These are phyloP conservation scores for Lasiosphaeria ovina DNA, from an alignment of 495 filamentous ascomycete genomes.

Conservation along the genomic window DNA sequence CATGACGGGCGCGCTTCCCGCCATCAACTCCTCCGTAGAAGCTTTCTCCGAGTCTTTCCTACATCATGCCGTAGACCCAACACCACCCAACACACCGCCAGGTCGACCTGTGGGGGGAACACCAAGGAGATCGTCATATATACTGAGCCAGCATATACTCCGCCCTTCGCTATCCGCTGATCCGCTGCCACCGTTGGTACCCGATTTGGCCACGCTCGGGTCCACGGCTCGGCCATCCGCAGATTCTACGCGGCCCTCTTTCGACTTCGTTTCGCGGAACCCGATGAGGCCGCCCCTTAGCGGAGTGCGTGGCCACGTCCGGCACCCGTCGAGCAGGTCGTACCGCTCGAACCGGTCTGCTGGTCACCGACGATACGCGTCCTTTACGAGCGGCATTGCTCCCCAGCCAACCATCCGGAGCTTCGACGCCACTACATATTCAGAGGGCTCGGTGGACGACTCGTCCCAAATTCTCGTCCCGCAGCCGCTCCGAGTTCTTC, in stretches of 20 bases:
- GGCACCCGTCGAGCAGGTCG: conserved; percentile 41
- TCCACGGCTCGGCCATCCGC: conserved; percentile 26
- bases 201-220: conserved; percentile 36
- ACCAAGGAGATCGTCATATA: conserved; percentile 51
- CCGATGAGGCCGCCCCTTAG: conserved; percentile 33
- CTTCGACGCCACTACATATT: conserved; percentile 59
- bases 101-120: conserved; percentile 35
- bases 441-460: conserved; percentile 40
- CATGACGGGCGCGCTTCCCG: conserved; percentile 49
- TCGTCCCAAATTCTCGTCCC: conserved; percentile 39
- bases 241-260: conserved; percentile 32
- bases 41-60: conserved; percentile 50
- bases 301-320: conserved; percentile 34
- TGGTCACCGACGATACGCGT: conserved; percentile 51
- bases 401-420: conserved; percentile 56
- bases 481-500: conserved; percentile 61
- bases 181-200: conserved; percentile 40
- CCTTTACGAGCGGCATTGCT: conserved; percentile 70
- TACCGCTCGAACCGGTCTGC: conserved; percentile 39
- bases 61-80: conserved; percentile 43
- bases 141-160: conserved; percentile 43
- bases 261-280: conserved; percentile 28
- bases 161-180: conserved; percentile 29
- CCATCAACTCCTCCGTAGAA: conserved; percentile 46
- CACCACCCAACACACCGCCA: conserved; percentile 55